Evolutionary conservation across 2,329 filamentous ascomycete genomes (phyloP).

Genomic region (Helotiales sp.): DNA sequence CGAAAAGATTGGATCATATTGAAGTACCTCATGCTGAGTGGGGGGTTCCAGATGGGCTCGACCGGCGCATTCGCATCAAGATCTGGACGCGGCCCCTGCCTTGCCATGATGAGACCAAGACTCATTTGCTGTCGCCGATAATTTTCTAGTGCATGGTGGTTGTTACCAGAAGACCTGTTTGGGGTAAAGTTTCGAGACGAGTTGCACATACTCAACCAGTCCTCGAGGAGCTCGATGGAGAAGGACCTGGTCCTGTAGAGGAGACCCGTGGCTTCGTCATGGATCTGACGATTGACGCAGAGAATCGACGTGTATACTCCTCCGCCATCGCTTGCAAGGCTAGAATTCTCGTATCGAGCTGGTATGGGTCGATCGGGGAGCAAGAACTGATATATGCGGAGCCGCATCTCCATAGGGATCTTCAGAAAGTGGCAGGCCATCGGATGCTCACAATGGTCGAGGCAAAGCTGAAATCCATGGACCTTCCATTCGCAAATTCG

Average conservation of each 20-base stretch:
- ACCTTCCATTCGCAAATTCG: conserved; percentile 22
- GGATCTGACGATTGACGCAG: conserved; percentile 28
- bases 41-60: conserved; percentile 18
- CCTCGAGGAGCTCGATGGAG: conserved; percentile 17
- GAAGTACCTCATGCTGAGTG: conserved; percentile 21
- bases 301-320: conserved; percentile 18
- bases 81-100: conserved; percentile 67
- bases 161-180: conserved; percentile 1
- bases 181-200: conserved; percentile 1
- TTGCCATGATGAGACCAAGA: conserved; percentile 80
- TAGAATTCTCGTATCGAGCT: conserved; percentile 14
- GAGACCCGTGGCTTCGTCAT: conserved; percentile 25
- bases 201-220: conserved; percentile 26
- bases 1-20: conserved; percentile 26
- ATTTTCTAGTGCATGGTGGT: conserved; percentile 79
- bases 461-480: conserved; percentile 21
- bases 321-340: conserved; percentile 10
- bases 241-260: conserved; percentile 21
- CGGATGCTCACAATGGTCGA: conserved; percentile 15
- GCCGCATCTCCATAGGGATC: conserved; percentile 25
- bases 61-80: conserved; percentile 10
- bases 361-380: conserved; percentile 24
- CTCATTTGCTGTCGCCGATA: conserved; percentile 90
- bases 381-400: conserved; percentile 23
- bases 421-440: conserved; percentile 26